Conservation (phyloP, 345 rosid species). For the Corchorus capsularis region DNA sequence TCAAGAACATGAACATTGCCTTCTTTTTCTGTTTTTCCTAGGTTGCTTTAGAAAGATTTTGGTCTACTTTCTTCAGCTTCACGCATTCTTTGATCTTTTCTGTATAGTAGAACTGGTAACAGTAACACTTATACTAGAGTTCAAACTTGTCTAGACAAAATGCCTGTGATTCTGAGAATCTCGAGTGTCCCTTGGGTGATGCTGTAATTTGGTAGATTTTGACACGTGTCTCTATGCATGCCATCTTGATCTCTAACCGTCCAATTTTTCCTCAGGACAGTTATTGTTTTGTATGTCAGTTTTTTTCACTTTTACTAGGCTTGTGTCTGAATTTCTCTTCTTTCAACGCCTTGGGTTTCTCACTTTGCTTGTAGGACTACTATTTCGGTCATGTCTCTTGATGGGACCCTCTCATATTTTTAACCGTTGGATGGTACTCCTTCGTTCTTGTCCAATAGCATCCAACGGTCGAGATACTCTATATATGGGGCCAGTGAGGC, state of each 20-base stretch:
- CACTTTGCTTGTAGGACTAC: conserved; percentile 4
- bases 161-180: background rate
- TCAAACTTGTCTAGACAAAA: background rate
- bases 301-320: background rate
- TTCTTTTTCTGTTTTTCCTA: background rate
- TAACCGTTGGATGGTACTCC: conserved; percentile 6
- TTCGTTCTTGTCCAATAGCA: background rate
- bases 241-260: conserved; percentile 9
- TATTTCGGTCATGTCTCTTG: background rate
- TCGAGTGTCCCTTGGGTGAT: background rate
- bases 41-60: background rate
- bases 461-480: background rate
- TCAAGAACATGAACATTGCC: background rate
- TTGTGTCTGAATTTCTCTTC: background rate
- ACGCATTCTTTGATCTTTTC: conserved; percentile 12
- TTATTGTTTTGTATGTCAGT: background rate
- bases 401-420: background rate
- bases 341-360: conserved; percentile 19
- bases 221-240: conserved; percentile 19
- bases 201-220: background rate
- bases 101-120: background rate
- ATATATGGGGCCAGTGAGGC: background rate
- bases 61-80: conserved; percentile 16
- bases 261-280: background rate
- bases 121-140: background rate